These are phyloP conservation scores for Boletus reticuloceps DNA, from an alignment of 768 basidiomycete species.

Conservation along the genomic window DNA sequence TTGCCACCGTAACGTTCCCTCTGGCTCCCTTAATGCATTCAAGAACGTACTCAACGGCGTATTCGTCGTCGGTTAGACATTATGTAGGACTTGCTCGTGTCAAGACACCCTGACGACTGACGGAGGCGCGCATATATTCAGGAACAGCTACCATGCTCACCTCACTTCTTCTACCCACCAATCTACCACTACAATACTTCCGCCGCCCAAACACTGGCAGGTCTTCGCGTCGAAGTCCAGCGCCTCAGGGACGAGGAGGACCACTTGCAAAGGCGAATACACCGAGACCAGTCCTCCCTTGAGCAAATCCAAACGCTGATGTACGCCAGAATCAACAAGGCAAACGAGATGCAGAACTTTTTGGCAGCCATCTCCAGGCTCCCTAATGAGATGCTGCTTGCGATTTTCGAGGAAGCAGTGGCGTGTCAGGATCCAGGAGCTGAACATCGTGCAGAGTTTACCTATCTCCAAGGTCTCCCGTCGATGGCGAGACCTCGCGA, in stretches of 20 bases:
- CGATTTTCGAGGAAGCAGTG: constrained; percentile 32
- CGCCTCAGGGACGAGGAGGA: constrained; percentile 14
- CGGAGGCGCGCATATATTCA: constrained; percentile 1
- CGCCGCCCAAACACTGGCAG: constrained; percentile 14
- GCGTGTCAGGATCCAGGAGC: constrained; percentile 19
- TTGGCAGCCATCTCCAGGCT: constrained; percentile 29
- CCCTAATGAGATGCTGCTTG: constrained; percentile 31
- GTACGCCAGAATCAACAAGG: constrained; percentile 19
- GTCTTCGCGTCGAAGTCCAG: constrained; percentile 20
- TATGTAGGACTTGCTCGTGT: constrained; percentile 15
- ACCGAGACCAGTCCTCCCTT: constrained; percentile 11
- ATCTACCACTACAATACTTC: constrained; percentile 17
- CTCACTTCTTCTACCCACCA: constrained; percentile 6
- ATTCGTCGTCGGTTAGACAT: constrained; percentile 19
- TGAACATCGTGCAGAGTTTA: constrained; percentile 20
- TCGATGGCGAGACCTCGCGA: constrained; percentile 31
- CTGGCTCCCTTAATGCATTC: constrained; percentile 16
- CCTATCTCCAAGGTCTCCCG: constrained; percentile 31
- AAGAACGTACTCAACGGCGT: constrained; percentile 6
- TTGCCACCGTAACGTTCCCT: constrained; percentile 11
- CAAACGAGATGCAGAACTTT: constrained; percentile 30
- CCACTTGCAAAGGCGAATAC: constrained; percentile 15
- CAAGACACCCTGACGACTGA: constrained; percentile 5
- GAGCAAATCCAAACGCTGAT: constrained; percentile 14
- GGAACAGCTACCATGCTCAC: constrained; percentile 10